A percentile compares a stretch with the other conserved stretches of the same genome.
Evolutionary conservation across 2,329 filamentous ascomycete species (phyloP).

Genomic region (Teratosphaeria gauchensis): DNA sequence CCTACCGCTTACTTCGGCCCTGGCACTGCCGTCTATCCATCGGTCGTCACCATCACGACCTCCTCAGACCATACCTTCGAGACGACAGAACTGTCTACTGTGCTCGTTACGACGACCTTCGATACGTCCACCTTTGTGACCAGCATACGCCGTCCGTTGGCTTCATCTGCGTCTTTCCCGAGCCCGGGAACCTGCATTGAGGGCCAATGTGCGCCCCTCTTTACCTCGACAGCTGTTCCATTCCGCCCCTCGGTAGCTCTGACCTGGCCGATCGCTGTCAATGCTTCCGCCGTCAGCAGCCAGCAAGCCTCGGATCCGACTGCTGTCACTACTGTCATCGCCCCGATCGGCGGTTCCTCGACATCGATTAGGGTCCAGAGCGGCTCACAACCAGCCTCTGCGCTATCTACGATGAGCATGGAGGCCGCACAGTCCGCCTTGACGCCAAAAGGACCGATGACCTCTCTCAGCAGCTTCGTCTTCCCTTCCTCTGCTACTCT

Average conservation of each 20-base stretch:
- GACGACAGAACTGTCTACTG: neutral
- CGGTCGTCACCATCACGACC: neutral
- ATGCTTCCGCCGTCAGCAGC: neutral
- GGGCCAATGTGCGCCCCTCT: neutral
- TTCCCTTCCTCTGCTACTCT: neutral
- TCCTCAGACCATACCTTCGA: neutral
- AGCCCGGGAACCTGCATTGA: neutral
- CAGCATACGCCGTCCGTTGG: neutral
- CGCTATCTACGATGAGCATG: too few species aligned
- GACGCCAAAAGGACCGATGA: neutral
- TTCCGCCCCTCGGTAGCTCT: neutral
- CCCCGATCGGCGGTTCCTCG: neutral
- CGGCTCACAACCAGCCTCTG: neutral
- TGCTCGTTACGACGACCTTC: neutral
- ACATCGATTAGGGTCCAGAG: neutral
- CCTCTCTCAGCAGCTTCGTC: neutral
- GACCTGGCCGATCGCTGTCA: neutral
- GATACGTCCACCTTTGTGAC: neutral
- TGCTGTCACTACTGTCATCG: neutral
- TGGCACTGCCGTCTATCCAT: neutral
- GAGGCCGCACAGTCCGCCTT: too few species aligned
- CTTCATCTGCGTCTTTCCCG: neutral
- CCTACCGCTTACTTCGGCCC: neutral
- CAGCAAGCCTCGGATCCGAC: neutral
- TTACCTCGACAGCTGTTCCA: neutral